Evolutionary conservation across 345 rosid species (phyloP), one percentile per base, ranked within the genome.

Genomic region (Melaleuca alternifolia): DNA sequence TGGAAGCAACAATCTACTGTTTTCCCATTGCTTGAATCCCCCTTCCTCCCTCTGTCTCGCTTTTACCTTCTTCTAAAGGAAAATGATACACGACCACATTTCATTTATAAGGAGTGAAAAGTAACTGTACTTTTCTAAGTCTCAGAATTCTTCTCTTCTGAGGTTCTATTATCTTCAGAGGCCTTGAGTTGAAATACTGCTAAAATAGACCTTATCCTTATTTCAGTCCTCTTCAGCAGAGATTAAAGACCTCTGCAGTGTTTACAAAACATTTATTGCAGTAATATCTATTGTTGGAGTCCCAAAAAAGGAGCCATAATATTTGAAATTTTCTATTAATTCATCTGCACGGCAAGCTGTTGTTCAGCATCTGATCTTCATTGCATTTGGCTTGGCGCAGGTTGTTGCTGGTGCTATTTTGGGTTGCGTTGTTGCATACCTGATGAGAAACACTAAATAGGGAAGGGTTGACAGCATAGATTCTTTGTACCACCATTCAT

Each of bases 341-440:
- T 71, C 48, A 9, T 37, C 26, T 71, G 81, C 23, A 7, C 81
- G 79, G 79, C 79, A 33, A 65, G 41, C 50, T 1, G 7, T 11
- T 44, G 33, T 41, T 54, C 53, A 7, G 50, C 77, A 41, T 21
- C 83, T 41, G 84, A 51, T 53, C 14, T 83, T 30, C 50, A 53
- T 23, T 65, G 84, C 84, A 51, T 77, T 7, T 56, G 28, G 56
- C 28, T 76, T 83, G 86, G n/a, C 83, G 85, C 95, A 97, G 99
- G 99, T 97, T 84, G 94, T 92, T 81, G 99, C 93, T 10, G 99
- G 99, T 81, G 92, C 94, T 20, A 16, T 94, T 18, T 85, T 97
- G 93, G 99, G 99, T 85, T 92, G 94, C 86, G 54, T 95, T 50
- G 97, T 96, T 50, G 98, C 94, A 1, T 94, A 89, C 88, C 87